Evolutionary conservation across 257 asterid species (phyloP).

Genomic region (Ajuga chamaepitys): DNA sequence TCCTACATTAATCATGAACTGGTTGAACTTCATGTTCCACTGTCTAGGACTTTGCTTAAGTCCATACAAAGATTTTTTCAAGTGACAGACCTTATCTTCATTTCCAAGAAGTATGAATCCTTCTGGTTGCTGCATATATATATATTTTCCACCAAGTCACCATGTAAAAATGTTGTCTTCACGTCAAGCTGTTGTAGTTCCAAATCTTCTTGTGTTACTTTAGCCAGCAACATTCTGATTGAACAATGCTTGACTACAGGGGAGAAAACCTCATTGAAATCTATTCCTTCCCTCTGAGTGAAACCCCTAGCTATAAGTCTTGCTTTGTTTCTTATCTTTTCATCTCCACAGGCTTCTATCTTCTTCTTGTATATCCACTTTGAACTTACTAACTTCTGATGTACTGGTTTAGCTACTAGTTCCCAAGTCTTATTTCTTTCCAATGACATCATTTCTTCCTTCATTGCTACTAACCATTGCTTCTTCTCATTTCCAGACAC

Average conservation of each 20-base stretch:
- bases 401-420: neutral
- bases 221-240: neutral
- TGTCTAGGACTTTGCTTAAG: too few relatives aligned
- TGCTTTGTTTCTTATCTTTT: neutral
- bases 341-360: too few relatives aligned
- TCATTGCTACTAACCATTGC: too few relatives aligned
- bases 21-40: too few relatives aligned
- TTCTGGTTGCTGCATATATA: neutral
- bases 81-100: neutral
- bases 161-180: too few relatives aligned
- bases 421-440: neutral
- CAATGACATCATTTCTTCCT: neutral
- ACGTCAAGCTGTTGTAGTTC: neutral
- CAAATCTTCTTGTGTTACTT: neutral
- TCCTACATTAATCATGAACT: too few relatives aligned
- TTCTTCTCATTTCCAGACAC: neutral
- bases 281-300: neutral
- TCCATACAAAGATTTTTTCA: neutral
- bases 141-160: too few relatives aligned
- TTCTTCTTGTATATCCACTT: too few relatives aligned
- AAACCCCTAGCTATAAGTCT: neutral
- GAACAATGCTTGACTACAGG: neutral
- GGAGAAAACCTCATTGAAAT: neutral
- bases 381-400: neutral
- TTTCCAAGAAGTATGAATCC: neutral